Conservation (phyloP, 495 filamentous ascomycete species). For the Terfezia boudieri region DNA sequence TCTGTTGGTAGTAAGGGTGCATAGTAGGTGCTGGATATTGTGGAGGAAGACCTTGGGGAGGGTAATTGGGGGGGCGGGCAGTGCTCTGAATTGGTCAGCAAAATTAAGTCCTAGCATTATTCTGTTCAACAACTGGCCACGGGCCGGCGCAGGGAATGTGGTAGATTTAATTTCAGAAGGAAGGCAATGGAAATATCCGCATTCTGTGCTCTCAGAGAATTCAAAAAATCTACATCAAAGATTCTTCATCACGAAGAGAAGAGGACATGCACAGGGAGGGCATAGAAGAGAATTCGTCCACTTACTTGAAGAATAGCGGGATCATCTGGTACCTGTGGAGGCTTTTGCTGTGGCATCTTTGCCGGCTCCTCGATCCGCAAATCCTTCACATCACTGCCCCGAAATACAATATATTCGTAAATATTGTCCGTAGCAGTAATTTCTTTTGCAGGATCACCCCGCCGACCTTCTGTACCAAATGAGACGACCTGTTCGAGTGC, state of each 20-base stretch:
- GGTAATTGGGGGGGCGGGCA: conserved; percentile 4
- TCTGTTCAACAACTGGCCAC: no score
- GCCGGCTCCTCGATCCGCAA: conserved; percentile 64
- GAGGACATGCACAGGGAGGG: background rate
- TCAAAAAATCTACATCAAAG: no score
- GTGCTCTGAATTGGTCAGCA: conserved; percentile 1
- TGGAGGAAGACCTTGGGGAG: conserved; percentile 10
- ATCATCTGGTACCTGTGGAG: conserved; percentile 70
- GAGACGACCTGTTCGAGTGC: conserved; percentile 87
- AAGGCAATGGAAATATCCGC: background rate
- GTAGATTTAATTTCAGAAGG: background rate
- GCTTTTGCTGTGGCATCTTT: conserved; percentile 43
- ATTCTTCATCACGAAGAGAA: background rate
- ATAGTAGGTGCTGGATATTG: conserved; percentile 10
- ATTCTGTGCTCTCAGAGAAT: no score
- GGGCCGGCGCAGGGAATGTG: no score
- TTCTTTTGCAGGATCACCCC: conserved; percentile 52
- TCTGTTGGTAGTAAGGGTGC: conserved; percentile 9
- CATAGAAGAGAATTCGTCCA: conserved; percentile 11
- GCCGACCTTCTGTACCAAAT: conserved; percentile 79
- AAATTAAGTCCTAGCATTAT: background rate
- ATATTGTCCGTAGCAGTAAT: conserved; percentile 58
- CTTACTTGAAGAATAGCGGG: conserved; percentile 95
- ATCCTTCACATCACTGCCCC: conserved; percentile 96
- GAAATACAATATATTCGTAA: conserved; percentile 98